Conservation (phyloP, 257 asterid genomes). For the Anisodus tanguticus region DNA sequence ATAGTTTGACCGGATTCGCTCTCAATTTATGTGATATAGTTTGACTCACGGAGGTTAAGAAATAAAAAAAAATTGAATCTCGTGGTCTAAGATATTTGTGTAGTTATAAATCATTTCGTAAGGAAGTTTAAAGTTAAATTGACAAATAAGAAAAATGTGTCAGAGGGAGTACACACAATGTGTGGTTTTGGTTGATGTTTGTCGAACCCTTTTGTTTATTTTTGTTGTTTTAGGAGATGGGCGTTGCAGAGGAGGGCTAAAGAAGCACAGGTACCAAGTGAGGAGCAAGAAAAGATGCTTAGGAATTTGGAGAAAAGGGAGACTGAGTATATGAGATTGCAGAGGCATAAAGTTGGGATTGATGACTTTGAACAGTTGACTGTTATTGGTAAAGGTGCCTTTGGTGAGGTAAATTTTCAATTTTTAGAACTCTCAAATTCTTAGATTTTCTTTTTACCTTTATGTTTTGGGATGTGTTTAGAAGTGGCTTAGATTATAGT, state of each 20-base stretch:
- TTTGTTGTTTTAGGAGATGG: conserved; percentile 62
- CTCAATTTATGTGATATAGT: too few species aligned
- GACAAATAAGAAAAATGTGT: conserved; percentile 44
- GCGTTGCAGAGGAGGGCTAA: conserved; percentile 87
- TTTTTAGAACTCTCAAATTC: background rate
- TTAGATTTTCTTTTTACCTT: background rate
- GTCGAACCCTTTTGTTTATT: background rate
- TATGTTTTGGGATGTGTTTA: background rate
- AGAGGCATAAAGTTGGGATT: conserved; percentile 95
- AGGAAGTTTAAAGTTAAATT: conserved; percentile 47
- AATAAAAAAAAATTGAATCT: too few species aligned
- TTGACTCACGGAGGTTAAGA: too few species aligned
- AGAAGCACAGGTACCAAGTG: conserved; percentile 81
- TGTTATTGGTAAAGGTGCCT: conserved; percentile 91
- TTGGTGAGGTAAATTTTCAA: conserved; percentile 68
- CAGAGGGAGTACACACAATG: conserved; percentile 78
- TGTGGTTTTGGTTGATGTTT: background rate
- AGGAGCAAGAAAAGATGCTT: conserved; percentile 87
- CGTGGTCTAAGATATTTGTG: too few species aligned
- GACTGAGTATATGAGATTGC: conserved; percentile 95
- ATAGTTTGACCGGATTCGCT: too few species aligned
- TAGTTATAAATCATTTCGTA: conserved; percentile 38
- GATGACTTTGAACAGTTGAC: conserved; percentile 96
- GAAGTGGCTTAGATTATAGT: background rate
- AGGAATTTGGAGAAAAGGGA: conserved; percentile 93